A percentile compares a stretch with the other conserved stretches of the same genome.
phyloP scores from a whole-genome alignment of 768 basidiomycete species.

The Phlebiopsis gigantea region DNA sequence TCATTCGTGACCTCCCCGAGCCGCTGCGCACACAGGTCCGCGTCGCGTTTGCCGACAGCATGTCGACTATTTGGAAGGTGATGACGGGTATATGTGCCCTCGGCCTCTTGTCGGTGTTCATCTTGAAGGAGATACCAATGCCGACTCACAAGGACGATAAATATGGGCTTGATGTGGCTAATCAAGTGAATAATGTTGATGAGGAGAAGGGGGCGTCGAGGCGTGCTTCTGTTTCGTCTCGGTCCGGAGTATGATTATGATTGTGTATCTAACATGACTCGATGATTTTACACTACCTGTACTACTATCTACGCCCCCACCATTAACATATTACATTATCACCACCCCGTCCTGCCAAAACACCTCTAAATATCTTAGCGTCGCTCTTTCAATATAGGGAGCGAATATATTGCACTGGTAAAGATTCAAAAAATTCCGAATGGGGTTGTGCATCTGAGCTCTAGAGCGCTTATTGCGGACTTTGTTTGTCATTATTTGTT shows the following conservation, averaged over 20 bases:
- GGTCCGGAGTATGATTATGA: neutral
- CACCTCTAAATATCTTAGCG: no score
- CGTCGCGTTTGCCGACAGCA: conserved; percentile 35
- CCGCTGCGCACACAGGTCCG: conserved; percentile 30
- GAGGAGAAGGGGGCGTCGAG: neutral
- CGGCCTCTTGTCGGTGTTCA: conserved; percentile 30
- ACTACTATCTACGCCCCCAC: no score
- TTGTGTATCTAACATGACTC: no score
- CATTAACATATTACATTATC: no score
- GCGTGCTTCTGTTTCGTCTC: neutral
- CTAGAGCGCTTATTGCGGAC: no score
- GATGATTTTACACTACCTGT: no score
- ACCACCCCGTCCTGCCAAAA: neutral
- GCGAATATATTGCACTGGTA: no score
- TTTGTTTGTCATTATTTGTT: no score
- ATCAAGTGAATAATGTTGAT: neutral
- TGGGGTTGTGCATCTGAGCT: no score
- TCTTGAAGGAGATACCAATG: conserved; percentile 28
- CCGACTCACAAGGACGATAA: conserved; percentile 13
- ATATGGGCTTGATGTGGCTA: conserved; percentile 9
- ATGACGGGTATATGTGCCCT: conserved; percentile 34
- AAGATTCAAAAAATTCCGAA: no score
- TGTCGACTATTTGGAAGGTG: conserved; percentile 38
- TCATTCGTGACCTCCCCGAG: conserved; percentile 30
- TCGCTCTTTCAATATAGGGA: no score